These are phyloP conservation scores for Chionographis japonica DNA, from an alignment of 106 monocot genomes.

Conservation along the genomic window DNA sequence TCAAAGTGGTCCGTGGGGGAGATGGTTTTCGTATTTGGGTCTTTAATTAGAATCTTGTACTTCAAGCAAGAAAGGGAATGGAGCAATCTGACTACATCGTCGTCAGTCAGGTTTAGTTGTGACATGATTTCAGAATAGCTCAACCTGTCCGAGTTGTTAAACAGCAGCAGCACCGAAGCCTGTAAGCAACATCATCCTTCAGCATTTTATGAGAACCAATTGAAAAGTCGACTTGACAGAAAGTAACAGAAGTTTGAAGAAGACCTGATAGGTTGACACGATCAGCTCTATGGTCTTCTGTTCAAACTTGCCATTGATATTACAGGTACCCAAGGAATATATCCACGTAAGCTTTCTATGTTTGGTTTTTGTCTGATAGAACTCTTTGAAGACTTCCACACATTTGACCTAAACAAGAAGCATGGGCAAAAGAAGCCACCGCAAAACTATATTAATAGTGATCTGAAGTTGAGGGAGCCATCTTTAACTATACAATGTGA, in stretches of 20 bases:
- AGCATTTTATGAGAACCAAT: not conserved
- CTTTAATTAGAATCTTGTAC: slow-evolving; percentile 70
- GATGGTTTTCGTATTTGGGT: slow-evolving; percentile 46
- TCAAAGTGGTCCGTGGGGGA: slow-evolving; percentile 43
- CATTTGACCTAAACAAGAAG: slow-evolving; percentile 44
- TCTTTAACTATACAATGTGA: too few species aligned
- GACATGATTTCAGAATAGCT: slow-evolving; percentile 68
- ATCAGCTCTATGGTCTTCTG: slow-evolving; percentile 74
- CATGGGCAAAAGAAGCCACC: not conserved
- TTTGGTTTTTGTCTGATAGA: slow-evolving; percentile 89
- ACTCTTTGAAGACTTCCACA: slow-evolving; percentile 74
- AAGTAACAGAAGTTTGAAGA: not conserved
- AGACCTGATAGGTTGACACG: slow-evolving; percentile 78
- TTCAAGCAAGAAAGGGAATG: slow-evolving; percentile 70
- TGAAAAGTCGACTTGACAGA: not conserved
- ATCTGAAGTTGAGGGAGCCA: too few species aligned
- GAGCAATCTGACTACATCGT: slow-evolving; percentile 67
- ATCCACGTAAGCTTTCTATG: slow-evolving; percentile 75
- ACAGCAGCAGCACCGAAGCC: slow-evolving; percentile 54
- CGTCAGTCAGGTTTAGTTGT: slow-evolving; percentile 63
- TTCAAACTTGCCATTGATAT: slow-evolving; percentile 84
- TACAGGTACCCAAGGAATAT: slow-evolving; percentile 80
- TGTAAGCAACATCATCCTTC: slow-evolving; percentile 8
- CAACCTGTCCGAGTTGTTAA: slow-evolving; percentile 56
- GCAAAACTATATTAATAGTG: not conserved